A percentile compares a stretch with the other conserved stretches of the same genome.
Conservation (phyloP, 2,329 filamentous ascomycete species). For the Knoxdaviesia proteae region DNA sequence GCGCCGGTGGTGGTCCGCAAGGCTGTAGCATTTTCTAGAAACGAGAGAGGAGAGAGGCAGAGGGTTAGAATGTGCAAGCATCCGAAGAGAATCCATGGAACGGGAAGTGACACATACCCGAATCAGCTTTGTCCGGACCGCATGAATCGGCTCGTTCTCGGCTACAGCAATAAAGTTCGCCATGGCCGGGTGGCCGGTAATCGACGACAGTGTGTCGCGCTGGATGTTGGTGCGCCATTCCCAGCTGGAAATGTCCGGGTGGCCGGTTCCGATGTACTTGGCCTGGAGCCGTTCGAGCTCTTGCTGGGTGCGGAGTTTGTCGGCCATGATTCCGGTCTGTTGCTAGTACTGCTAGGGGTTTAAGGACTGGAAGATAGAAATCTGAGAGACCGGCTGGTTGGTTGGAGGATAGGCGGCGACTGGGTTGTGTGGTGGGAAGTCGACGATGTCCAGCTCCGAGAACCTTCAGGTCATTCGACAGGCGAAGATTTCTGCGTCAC, state of each 20-base stretch:
- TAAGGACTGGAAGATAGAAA: conserved; percentile 12
- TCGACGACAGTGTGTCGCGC: conserved; percentile 77
- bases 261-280: conserved; percentile 87
- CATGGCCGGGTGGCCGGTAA: conserved; percentile 74
- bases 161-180: conserved; percentile 79
- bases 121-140: conserved; percentile 60
- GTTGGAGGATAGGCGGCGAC: neutral
- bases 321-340: conserved; percentile 35
- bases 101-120: conserved; percentile 28
- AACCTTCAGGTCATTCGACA: no score
- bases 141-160: conserved; percentile 65
- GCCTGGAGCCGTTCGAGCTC: conserved; percentile 93
- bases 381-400: conserved; percentile 2
- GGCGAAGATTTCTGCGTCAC: no score
- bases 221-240: conserved; percentile 94
- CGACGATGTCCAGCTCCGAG: neutral
- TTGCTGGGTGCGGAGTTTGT: conserved; percentile 93
- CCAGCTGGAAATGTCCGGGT: conserved; percentile 91
- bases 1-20: conserved; percentile 32
- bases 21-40: conserved; percentile 46
- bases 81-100: neutral
- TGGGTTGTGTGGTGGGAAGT: neutral
- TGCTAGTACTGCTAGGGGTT: conserved; percentile 9
- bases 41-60: neutral
- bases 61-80: neutral